Percentiles rank a stretch among this genome's conserved stretches.
Conservation (phyloP, 2,329 filamentous ascomycete genomes). For the Colletotrichum graminicola region DNA sequence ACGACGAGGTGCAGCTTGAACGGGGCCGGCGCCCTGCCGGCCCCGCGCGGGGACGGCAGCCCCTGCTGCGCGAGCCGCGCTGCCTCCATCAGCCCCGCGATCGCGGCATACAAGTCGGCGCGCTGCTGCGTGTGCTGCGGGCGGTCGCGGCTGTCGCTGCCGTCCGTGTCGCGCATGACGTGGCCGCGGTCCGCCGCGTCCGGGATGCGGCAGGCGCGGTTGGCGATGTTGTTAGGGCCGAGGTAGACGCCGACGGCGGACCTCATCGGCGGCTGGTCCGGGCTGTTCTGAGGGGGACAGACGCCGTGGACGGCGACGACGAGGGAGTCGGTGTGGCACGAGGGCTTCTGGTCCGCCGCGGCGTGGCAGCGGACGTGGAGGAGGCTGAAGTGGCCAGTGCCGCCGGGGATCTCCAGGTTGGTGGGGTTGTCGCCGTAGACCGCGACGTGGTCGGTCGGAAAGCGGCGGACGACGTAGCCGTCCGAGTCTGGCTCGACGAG, state of each 20-base stretch:
- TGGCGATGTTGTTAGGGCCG: slow-evolving; percentile 7
- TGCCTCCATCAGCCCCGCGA: slow-evolving; percentile 11
- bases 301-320: slow-evolving; percentile 20
- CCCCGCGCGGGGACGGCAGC: background rate
- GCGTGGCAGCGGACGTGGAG: slow-evolving; percentile 20
- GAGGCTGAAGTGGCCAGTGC: background rate
- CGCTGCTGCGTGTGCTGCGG: slow-evolving; percentile 25
- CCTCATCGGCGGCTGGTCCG: slow-evolving; percentile 10
- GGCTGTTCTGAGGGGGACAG: slow-evolving; percentile 13
- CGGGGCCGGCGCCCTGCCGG: background rate
- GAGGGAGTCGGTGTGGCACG: slow-evolving; percentile 19
- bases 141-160: slow-evolving; percentile 13
- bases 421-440: slow-evolving; percentile 14
- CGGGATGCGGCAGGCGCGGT: slow-evolving; percentile 18
- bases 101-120: slow-evolving; percentile 12
- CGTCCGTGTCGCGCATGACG: slow-evolving; percentile 19
- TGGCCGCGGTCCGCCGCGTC: slow-evolving; percentile 12
- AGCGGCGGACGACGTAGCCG: slow-evolving; percentile 22
- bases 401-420: slow-evolving; percentile 4
- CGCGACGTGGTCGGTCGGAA: slow-evolving; percentile 4
- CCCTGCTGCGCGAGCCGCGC: background rate
- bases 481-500: slow-evolving; percentile 12
- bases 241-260: slow-evolving; percentile 21
- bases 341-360: background rate
- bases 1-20: slow-evolving; percentile 20